phyloP scores from a whole-genome alignment of 352 stramenopile genomes.

The Aphanomyces astaci region DNA sequence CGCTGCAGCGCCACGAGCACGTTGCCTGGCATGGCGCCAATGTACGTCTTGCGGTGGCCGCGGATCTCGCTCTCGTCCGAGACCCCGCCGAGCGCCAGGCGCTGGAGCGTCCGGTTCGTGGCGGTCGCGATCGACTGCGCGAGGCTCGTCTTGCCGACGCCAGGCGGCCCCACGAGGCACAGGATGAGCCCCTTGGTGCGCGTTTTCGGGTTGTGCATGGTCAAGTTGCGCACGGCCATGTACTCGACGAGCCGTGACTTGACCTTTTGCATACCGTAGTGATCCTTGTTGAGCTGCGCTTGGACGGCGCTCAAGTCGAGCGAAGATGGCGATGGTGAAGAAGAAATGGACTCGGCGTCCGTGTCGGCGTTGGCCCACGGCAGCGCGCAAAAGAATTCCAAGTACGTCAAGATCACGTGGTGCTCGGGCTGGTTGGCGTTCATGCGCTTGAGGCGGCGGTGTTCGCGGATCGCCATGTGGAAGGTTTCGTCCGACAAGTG shows the following conservation, averaged over 20 bases:
- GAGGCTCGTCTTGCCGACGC: slow-evolving; percentile 78
- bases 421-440: slow-evolving; percentile 69
- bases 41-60: slow-evolving; percentile 81
- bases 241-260: slow-evolving; percentile 84
- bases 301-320: slow-evolving; percentile 52
- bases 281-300: slow-evolving; percentile 60
- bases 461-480: slow-evolving; percentile 52
- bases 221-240: slow-evolving; percentile 74
- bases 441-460: slow-evolving; percentile 66
- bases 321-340: slow-evolving; percentile 17
- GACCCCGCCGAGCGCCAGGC: slow-evolving; percentile 66
- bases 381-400: slow-evolving; percentile 71
- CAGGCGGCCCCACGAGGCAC: slow-evolving; percentile 78
- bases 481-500: slow-evolving; percentile 41
- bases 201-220: slow-evolving; percentile 43
- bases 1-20: slow-evolving; percentile 74
- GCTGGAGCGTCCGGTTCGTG: slow-evolving; percentile 67
- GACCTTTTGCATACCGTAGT: slow-evolving; percentile 76
- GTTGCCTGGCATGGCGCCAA: slow-evolving; percentile 77
- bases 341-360: slow-evolving; percentile 15
- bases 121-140: slow-evolving; percentile 69
- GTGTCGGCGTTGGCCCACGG: slow-evolving; percentile 44
- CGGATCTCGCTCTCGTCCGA: slow-evolving; percentile 80
- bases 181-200: slow-evolving; percentile 67
- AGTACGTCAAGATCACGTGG: slow-evolving; percentile 69